phyloP scores from a whole-genome alignment of 2,329 filamentous ascomycete genomes.

The Aspergillus sp. region DNA sequence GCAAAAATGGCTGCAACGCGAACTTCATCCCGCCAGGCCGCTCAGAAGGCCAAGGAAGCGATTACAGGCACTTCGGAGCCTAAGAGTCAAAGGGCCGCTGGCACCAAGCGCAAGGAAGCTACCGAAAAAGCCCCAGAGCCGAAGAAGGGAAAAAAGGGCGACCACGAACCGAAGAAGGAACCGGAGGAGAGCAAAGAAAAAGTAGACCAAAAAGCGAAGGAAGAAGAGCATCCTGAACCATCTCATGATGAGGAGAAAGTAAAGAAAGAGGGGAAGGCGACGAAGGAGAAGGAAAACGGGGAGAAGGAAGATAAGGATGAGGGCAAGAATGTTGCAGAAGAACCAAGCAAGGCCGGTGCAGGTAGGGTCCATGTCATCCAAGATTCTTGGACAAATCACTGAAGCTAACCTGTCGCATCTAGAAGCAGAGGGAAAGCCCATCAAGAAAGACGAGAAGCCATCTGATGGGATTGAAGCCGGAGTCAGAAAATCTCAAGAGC shows the following conservation, averaged over 20 bases:
- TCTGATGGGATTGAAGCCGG: slow-evolving; percentile 28
- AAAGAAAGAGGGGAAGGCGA: not conserved
- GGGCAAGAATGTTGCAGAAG: slow-evolving; percentile 4
- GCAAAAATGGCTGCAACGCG: slow-evolving; percentile 24
- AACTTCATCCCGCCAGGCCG: slow-evolving; percentile 38
- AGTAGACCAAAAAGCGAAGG: slow-evolving; percentile 4
- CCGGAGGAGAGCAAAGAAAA: slow-evolving; percentile 5
- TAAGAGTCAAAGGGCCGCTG: slow-evolving; percentile 20
- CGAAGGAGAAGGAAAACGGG: slow-evolving; percentile 30
- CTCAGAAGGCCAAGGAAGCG: slow-evolving; percentile 38
- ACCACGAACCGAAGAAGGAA: slow-evolving; percentile 6
- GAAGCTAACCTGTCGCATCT: not conserved
- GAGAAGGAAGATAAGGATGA: slow-evolving; percentile 22
- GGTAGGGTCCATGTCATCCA: not conserved
- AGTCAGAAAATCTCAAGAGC: slow-evolving; percentile 45
- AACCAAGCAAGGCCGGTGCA: slow-evolving; percentile 7
- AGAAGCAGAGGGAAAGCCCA: slow-evolving; percentile 11
- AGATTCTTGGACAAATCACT: not conserved
- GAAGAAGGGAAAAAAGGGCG: slow-evolving; percentile 36
- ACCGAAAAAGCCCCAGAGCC: slow-evolving; percentile 18
- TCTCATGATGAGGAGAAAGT: not conserved
- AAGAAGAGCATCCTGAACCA: not conserved
- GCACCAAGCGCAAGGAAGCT: slow-evolving; percentile 36
- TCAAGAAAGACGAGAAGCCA: slow-evolving; percentile 7
- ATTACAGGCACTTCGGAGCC: slow-evolving; percentile 26